Conservation (phyloP, 164 flowering plant genomes). For the Liquidambar formosana region DNA sequence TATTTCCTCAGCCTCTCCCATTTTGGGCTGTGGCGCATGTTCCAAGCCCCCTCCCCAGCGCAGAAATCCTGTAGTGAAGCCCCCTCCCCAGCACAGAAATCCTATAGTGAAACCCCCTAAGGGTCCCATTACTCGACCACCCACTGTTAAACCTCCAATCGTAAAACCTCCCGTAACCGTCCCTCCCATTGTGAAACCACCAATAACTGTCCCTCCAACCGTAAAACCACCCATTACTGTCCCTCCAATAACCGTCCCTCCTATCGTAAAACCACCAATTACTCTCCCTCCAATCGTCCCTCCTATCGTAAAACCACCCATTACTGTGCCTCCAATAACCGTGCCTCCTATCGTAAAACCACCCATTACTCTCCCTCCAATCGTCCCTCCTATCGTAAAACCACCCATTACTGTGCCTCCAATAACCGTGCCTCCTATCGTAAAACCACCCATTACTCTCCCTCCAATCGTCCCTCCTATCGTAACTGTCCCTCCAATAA, state of each 20-base stretch:
- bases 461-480: too few species aligned
- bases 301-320: conserved; percentile 20
- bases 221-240: conserved; percentile 20
- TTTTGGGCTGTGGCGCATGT: conserved; percentile 47
- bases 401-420: too few species aligned
- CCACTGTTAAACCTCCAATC: conserved; percentile 8
- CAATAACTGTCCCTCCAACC: conserved; percentile 35
- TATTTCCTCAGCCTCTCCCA: conserved; percentile 50
- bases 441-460: too few species aligned
- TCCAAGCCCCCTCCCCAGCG: conserved; percentile 28
- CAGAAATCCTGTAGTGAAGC: conserved; percentile 11
- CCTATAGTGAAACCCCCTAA: conserved; percentile 18
- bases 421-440: too few species aligned
- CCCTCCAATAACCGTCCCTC: conserved; percentile 20
- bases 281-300: conserved; percentile 39
- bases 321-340: conserved; percentile 16
- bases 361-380: conserved; percentile 17
- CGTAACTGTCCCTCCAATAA: too few species aligned
- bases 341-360: too few species aligned
- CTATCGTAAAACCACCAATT: conserved; percentile 19
- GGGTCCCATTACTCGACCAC: conserved; percentile 2
- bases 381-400: conserved; percentile 17
- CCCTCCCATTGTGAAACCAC: conserved; percentile 12
- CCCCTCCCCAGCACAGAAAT: conserved; percentile 16
- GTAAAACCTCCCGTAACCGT: conserved; percentile 7